Conservation (phyloP, 768 basidiomycete genomes). For the Rhizopogon vinicolor region DNA sequence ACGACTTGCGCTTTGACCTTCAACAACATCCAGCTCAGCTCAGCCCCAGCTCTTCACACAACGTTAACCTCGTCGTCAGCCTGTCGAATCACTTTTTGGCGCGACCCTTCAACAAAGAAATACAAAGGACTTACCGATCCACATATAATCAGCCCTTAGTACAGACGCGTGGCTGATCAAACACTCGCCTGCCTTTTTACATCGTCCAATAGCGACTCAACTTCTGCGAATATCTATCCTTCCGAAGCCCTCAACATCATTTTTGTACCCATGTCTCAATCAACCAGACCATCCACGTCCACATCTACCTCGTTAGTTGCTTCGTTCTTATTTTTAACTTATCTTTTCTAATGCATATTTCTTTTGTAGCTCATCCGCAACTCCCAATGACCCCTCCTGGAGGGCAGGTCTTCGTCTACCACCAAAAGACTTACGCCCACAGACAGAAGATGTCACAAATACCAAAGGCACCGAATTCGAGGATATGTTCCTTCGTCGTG, state of each 20-base stretch:
- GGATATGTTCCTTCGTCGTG: conserved; percentile 86
- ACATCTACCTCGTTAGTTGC: conserved; percentile 14
- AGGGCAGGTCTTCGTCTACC: conserved; percentile 77
- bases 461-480: conserved; percentile 96
- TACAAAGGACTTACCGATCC: conserved; percentile 7
- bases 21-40: conserved; percentile 10
- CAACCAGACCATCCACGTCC: conserved; percentile 26
- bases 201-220: conserved; percentile 8
- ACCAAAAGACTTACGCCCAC: conserved; percentile 88
- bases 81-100: conserved; percentile 6
- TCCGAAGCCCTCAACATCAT: conserved; percentile 5
- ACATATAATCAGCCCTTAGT: conserved; percentile 9
- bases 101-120: conserved; percentile 9
- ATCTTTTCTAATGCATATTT: background rate
- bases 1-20: conserved; percentile 16
- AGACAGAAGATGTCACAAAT: conserved; percentile 94
- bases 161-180: conserved; percentile 19
- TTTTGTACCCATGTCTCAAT: conserved; percentile 25
- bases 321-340: conserved; percentile 4
- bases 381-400: conserved; percentile 45
- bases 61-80: conserved; percentile 11
- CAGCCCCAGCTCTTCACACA: conserved; percentile 10
- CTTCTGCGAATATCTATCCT: conserved; percentile 9
- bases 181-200: conserved; percentile 5
- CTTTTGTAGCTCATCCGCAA: conserved; percentile 18